phyloP scores from a whole-genome alignment of 2,329 filamentous ascomycete genomes.

The Dichotomopilus funicola region DNA sequence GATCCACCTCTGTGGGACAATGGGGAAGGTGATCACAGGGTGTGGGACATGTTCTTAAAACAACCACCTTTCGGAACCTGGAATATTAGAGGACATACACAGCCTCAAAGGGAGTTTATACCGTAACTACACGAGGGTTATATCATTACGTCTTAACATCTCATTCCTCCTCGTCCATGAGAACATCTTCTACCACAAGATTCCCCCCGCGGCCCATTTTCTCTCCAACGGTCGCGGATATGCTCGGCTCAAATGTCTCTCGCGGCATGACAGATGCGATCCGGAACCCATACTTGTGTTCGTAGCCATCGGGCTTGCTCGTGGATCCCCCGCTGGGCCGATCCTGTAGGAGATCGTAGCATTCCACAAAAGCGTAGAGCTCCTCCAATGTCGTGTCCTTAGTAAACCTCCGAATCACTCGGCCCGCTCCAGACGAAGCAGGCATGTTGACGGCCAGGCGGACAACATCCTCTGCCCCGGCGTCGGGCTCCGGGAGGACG shows the following conservation, averaged over 20 bases:
- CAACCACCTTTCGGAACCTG: too few relatives aligned
- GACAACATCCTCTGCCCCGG: constrained; percentile 59
- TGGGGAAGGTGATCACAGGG: too few relatives aligned
- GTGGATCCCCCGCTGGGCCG: constrained; percentile 30
- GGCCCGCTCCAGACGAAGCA: constrained; percentile 53
- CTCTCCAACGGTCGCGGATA: constrained; percentile 59
- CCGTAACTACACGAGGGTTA: not conserved
- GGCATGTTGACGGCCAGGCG: constrained; percentile 64
- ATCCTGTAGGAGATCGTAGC: constrained; percentile 59
- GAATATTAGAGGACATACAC: not conserved
- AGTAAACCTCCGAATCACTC: constrained; percentile 70
- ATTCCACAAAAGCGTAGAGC: constrained; percentile 93
- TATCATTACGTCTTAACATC: not conserved
- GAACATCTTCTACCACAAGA: constrained; percentile 70
- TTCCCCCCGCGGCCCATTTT: constrained; percentile 79
- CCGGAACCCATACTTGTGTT: constrained; percentile 77
- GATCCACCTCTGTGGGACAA: too few relatives aligned
- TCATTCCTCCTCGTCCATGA: constrained; percentile 27
- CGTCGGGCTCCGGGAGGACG: constrained; percentile 61
- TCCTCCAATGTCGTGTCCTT: constrained; percentile 71
- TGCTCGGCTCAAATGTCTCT: constrained; percentile 66
- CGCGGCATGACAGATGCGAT: constrained; percentile 83
- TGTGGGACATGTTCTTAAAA: too few relatives aligned
- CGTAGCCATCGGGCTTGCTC: constrained; percentile 58
- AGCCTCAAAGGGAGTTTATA: not conserved